Evolutionary conservation across 78 protist species (phyloP).

Genomic region (Bodo saltans): DNA sequence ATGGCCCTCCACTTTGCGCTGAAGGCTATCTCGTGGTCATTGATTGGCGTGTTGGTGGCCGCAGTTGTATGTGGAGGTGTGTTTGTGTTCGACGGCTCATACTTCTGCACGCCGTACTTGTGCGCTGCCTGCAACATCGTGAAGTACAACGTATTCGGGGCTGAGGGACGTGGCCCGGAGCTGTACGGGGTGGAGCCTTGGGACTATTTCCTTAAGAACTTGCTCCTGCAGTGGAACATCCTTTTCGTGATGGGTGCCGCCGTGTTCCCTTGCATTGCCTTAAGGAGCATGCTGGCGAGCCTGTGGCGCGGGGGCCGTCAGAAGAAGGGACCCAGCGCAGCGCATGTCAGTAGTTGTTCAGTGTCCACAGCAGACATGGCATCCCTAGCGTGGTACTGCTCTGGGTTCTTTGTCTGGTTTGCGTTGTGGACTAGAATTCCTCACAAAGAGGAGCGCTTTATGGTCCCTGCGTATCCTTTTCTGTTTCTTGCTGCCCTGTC

Average conservation of each 20-base stretch:
- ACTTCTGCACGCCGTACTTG: neutral
- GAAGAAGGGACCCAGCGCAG: neutral
- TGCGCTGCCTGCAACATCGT: conserved; percentile 12
- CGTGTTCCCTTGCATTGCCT: neutral
- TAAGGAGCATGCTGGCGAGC: no score
- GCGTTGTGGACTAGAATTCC: conserved; percentile 36
- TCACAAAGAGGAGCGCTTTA: conserved; percentile 60
- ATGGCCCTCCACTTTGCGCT: conserved; percentile 27
- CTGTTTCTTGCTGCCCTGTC: conserved; percentile 13
- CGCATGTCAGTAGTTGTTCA: no score
- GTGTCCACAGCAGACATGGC: neutral
- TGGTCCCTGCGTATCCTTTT: conserved; percentile 33
- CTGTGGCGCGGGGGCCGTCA: no score
- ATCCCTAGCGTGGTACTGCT: neutral
- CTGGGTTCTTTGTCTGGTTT: conserved; percentile 46
- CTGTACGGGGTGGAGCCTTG: conserved; percentile 53
- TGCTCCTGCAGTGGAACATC: conserved; percentile 37
- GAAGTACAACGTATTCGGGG: conserved; percentile 35
- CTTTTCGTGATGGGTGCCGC: conserved; percentile 3
- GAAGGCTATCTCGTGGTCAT: no score
- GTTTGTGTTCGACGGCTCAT: neutral
- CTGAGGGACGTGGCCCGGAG: conserved; percentile 34
- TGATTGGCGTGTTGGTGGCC: conserved; percentile 15
- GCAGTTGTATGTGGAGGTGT: no score
- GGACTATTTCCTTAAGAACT: conserved; percentile 32